phyloP scores from a whole-genome alignment of 345 rosid species.

The Lumnitzera littorea region DNA sequence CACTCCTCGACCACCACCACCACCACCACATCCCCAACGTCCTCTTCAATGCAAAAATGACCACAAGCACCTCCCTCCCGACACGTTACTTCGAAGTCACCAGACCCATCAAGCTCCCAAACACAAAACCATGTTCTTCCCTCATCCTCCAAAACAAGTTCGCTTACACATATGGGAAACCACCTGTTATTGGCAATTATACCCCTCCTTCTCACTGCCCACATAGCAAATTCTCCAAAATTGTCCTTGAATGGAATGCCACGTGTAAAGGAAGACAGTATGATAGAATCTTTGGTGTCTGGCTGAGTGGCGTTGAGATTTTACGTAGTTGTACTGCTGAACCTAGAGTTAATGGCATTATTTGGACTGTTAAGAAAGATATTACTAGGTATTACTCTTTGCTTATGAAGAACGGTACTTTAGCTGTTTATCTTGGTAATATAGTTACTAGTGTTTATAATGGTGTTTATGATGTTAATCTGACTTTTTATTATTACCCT shows the following conservation, averaged over 20 bases:
- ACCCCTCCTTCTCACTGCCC: constrained; percentile 56
- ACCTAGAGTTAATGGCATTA: constrained; percentile 58
- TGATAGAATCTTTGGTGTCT: constrained; percentile 83
- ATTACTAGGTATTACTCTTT: constrained; percentile 70
- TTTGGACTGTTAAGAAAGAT: constrained; percentile 79
- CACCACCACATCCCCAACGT: constrained; percentile 6
- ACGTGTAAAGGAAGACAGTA: constrained; percentile 70
- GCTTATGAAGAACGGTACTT: constrained; percentile 45
- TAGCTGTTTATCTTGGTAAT: constrained; percentile 70
- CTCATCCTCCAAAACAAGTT: constrained; percentile 63
- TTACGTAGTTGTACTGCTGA: constrained; percentile 95
- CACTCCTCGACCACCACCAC: constrained; percentile 32
- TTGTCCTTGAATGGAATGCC: constrained; percentile 74
- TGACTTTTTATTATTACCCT: constrained; percentile 63
- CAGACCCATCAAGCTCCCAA: constrained; percentile 39
- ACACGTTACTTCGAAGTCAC: constrained; percentile 74
- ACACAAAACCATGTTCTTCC: constrained; percentile 41
- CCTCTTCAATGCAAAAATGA: background rate
- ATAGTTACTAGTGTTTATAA: constrained; percentile 55
- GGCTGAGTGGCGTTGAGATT: constrained; percentile 88
- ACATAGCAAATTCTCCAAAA: constrained; percentile 44
- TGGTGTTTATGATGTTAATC: constrained; percentile 69
- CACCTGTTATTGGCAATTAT: constrained; percentile 68
- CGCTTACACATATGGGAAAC: constrained; percentile 52
- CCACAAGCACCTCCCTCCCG: constrained; percentile 27